Percentiles rank a stretch among this genome's conserved stretches.
Evolutionary conservation across 257 asterid genomes (phyloP).

Genomic region (Eustoma russellianum): DNA sequence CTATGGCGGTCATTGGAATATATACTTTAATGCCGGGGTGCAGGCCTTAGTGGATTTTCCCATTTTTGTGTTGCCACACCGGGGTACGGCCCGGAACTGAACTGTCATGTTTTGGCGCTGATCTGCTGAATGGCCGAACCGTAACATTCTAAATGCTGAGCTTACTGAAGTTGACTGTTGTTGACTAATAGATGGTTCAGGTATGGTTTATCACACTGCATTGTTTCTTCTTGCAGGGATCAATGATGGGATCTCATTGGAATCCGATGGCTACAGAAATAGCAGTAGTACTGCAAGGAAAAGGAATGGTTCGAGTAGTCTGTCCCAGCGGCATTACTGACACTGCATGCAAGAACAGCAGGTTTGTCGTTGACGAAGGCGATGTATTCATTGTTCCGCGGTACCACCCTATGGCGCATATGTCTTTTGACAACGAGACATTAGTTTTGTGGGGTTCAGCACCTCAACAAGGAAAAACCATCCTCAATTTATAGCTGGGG

Average conservation of each 20-base stretch:
- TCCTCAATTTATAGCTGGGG: conserved; percentile 68
- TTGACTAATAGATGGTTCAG: too few species aligned
- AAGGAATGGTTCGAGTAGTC: conserved; percentile 58
- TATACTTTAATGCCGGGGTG: too few species aligned
- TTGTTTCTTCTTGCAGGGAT: conserved; percentile 35
- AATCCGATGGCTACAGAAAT: conserved; percentile 71
- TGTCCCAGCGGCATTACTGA: conserved; percentile 27
- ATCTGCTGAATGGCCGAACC: too few species aligned
- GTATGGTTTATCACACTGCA: too few species aligned
- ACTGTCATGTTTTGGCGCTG: too few species aligned
- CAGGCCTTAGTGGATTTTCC: too few species aligned
- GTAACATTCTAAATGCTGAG: too few species aligned
- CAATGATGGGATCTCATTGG: conserved; percentile 99
- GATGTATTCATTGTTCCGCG: conserved; percentile 61
- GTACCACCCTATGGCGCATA: conserved; percentile 77
- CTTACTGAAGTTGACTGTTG: too few species aligned
- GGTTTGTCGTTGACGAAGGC: conserved; percentile 54
- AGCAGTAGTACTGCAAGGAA: conserved; percentile 48
- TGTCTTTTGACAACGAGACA: conserved; percentile 60
- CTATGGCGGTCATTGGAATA: too few species aligned
- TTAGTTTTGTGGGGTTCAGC: conserved; percentile 69
- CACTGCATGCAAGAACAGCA: conserved; percentile 25
- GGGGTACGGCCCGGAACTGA: too few species aligned
- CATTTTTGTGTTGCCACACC: too few species aligned
- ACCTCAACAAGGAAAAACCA: conserved; percentile 37